phyloP scores from a whole-genome alignment of 2,329 filamentous ascomycete genomes.

The Colletotrichum cereale region DNA sequence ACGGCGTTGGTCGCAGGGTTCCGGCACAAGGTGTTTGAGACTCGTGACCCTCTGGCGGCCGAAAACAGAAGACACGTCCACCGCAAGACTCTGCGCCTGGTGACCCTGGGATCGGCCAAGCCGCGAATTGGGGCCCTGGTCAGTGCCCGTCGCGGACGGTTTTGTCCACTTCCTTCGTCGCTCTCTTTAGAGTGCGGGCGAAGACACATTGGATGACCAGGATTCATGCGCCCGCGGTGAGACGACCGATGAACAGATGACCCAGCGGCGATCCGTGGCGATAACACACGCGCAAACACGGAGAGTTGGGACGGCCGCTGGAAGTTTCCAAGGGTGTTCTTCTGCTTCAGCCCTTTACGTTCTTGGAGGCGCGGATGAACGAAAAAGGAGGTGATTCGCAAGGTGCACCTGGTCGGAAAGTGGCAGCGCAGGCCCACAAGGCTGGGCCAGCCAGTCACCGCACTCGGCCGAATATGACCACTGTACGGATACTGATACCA shows the following conservation, averaged over 20 bases:
- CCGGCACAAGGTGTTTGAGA: slow-evolving; percentile 49
- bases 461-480: slow-evolving; percentile 10
- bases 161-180: slow-evolving; percentile 24
- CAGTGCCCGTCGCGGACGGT: slow-evolving; percentile 30
- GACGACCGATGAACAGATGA: slow-evolving; percentile 34
- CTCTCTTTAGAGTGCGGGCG: slow-evolving; percentile 12
- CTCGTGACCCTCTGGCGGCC: slow-evolving; percentile 44
- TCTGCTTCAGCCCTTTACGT: slow-evolving; percentile 11
- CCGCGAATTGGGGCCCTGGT: slow-evolving; percentile 33
- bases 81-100: slow-evolving; percentile 17
- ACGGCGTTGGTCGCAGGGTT: slow-evolving; percentile 49
- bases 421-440: slow-evolving; percentile 31
- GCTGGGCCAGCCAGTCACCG: slow-evolving; percentile 16
- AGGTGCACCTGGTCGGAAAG: slow-evolving; percentile 14
- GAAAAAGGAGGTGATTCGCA: slow-evolving; percentile 23
- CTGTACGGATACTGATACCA: background rate
- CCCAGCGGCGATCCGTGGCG: slow-evolving; percentile 26
- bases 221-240: slow-evolving; percentile 29
- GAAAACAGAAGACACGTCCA: slow-evolving; percentile 4
- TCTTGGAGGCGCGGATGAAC: slow-evolving; percentile 1
- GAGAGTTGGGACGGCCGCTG: slow-evolving; percentile 15
- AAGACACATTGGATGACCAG: slow-evolving; percentile 27
- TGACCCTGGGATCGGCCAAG: slow-evolving; percentile 31
- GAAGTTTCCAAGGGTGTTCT: background rate
- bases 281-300: background rate